Percentiles rank a stretch among this genome's conserved stretches.
phyloP scores from a whole-genome alignment of 495 filamentous ascomycete genomes.

The Entonaema liquescens region DNA sequence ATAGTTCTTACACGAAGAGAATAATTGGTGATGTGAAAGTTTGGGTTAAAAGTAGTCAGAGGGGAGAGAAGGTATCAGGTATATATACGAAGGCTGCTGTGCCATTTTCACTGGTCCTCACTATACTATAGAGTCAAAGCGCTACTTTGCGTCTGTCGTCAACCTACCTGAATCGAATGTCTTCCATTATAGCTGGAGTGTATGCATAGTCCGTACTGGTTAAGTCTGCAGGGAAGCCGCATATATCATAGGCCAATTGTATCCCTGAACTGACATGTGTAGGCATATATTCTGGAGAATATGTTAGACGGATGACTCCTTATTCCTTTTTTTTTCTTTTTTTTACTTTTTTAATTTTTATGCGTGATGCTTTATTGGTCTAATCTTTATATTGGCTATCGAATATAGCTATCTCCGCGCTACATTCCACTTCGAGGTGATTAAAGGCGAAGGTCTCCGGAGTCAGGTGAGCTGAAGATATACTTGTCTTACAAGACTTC shows the following conservation, averaged over 20 bases:
- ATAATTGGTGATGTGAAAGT: neutral
- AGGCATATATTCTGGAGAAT: too few relatives aligned
- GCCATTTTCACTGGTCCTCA: neutral
- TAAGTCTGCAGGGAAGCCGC: too few relatives aligned
- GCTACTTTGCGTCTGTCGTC: too few relatives aligned
- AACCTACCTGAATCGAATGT: too few relatives aligned
- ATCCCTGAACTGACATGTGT: too few relatives aligned
- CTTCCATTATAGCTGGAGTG: too few relatives aligned
- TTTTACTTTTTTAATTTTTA: too few relatives aligned
- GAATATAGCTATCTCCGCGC: neutral
- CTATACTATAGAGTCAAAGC: neutral
- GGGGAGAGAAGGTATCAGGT: neutral
- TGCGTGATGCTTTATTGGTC: neutral
- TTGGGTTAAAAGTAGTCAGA: neutral
- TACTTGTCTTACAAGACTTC: neutral
- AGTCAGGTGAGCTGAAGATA: neutral
- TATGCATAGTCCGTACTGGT: too few relatives aligned
- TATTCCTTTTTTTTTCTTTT: too few relatives aligned
- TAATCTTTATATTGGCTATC: neutral
- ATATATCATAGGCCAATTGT: too few relatives aligned
- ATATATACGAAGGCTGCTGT: neutral
- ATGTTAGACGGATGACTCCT: too few relatives aligned
- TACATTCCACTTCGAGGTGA: neutral
- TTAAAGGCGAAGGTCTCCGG: neutral
- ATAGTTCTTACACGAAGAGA: neutral